These are phyloP conservation scores for Rhizomucor miehei DNA, from an alignment of 371 early-diverging fungal genomes.

Conservation along the genomic window DNA sequence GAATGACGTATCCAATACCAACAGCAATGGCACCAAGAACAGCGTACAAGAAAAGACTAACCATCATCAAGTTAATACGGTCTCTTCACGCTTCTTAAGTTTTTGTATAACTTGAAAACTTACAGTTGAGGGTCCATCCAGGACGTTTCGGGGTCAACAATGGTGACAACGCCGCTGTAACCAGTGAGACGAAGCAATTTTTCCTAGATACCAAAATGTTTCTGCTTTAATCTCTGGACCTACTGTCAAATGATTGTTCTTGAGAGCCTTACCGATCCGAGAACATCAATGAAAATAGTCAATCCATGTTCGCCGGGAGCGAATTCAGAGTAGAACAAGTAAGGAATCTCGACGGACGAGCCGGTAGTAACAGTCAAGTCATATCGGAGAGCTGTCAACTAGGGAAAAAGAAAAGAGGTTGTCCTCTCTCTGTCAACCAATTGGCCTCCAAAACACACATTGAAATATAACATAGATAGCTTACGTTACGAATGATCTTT, in stretches of 20 bases:
- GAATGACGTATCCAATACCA: slow-evolving; percentile 42
- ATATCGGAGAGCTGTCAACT: slow-evolving; percentile 44
- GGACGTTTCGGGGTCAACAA: slow-evolving; percentile 43
- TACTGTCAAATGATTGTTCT: not conserved
- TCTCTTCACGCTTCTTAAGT: not conserved
- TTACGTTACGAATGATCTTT: slow-evolving; percentile 43
- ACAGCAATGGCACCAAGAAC: slow-evolving; percentile 39
- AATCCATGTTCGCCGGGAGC: slow-evolving; percentile 43
- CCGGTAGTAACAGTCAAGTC: slow-evolving; percentile 27
- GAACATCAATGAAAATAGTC: slow-evolving; percentile 40
- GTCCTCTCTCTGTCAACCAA: too few species aligned
- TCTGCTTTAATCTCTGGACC: not conserved
- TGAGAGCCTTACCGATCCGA: slow-evolving; percentile 29
- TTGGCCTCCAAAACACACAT: too few species aligned
- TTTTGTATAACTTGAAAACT: slow-evolving; percentile 10
- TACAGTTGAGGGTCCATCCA: slow-evolving; percentile 50
- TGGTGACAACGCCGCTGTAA: slow-evolving; percentile 39
- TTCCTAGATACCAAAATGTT: slow-evolving; percentile 27
- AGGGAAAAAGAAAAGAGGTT: too few species aligned
- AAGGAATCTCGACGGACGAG: slow-evolving; percentile 34
- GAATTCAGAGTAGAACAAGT: slow-evolving; percentile 46
- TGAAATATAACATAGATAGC: slow-evolving; percentile 3
- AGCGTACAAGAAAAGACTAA: slow-evolving; percentile 40
- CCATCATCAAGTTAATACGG: too few species aligned
- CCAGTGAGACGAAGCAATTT: slow-evolving; percentile 39